Evolutionary conservation across 805 yeast genomes (phyloP).

Genomic region (Blastobotrys peoriensis): DNA sequence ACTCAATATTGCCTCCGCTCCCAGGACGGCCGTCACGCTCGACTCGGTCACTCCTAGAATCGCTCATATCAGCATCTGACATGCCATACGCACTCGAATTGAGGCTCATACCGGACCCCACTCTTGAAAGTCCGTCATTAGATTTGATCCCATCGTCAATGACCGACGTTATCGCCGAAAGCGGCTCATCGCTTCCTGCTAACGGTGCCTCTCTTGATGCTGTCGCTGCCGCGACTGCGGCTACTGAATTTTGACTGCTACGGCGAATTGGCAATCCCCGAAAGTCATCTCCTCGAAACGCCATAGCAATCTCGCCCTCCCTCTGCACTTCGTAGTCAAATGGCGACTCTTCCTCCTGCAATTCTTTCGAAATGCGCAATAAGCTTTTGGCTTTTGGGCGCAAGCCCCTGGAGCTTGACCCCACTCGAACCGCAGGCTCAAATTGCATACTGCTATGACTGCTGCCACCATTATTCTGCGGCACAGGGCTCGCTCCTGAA

Average conservation of each 20-base stretch:
- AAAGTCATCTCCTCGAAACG: constrained; percentile 18
- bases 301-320: constrained; percentile 22
- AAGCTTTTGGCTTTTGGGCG: constrained; percentile 21
- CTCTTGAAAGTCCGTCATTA: not conserved
- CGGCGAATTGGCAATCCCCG: too few species aligned
- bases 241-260: too few species aligned
- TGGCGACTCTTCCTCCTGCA: constrained; percentile 22
- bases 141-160: not conserved
- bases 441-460: not conserved
- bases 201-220: not conserved
- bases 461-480: not conserved
- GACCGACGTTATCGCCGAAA: not conserved
- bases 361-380: constrained; percentile 21
- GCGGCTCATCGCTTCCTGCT: not conserved
- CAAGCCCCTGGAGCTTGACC: constrained; percentile 13
- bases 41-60: not conserved
- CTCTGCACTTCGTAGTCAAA: constrained; percentile 21
- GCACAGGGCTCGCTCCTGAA: not conserved
- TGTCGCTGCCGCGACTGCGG: not conserved
- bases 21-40: not conserved
- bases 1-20: too few species aligned
- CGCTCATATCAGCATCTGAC: not conserved
- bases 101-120: not conserved
- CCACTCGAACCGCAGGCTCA: not conserved
- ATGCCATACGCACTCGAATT: not conserved